These are phyloP conservation scores for Melampsora abietis-canadensis DNA, from an alignment of 1,284 basidiomycete genomes.

Conservation along the genomic window DNA sequence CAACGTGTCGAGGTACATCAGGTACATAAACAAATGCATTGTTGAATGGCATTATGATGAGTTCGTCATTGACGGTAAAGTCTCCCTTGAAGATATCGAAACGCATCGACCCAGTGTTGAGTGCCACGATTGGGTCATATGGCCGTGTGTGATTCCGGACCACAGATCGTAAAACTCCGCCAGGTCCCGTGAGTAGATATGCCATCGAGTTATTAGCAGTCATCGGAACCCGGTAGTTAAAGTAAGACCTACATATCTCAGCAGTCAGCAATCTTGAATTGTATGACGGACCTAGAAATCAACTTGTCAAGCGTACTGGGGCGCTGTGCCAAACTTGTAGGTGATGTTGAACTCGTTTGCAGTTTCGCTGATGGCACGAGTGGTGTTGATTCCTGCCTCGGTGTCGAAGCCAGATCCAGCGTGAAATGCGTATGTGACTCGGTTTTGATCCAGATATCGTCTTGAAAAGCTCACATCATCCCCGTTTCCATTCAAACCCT, in stretches of 20 bases:
- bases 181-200: constrained; percentile 45
- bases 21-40: constrained; percentile 61
- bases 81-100: constrained; percentile 51
- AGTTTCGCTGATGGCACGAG: constrained; percentile 39
- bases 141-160: constrained; percentile 43
- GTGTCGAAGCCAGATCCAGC: constrained; percentile 47
- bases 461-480: constrained; percentile 63
- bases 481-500: constrained; percentile 38
- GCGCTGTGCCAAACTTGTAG: constrained; percentile 46
- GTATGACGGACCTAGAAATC: neutral
- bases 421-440: constrained; percentile 65
- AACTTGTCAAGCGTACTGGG: constrained; percentile 41
- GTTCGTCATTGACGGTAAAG: constrained; percentile 51
- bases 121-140: constrained; percentile 43
- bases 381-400: constrained; percentile 41
- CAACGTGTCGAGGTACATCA: constrained; percentile 44
- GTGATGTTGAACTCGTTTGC: constrained; percentile 48
- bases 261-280: constrained; percentile 9
- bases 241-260: constrained; percentile 36
- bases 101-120: constrained; percentile 50
- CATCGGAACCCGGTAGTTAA: constrained; percentile 21
- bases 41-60: constrained; percentile 60
- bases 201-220: constrained; percentile 45
- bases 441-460: constrained; percentile 71
- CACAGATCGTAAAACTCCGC: constrained; percentile 45